Conservation (phyloP, 495 filamentous ascomycete genomes). For the Penicillium angulare region DNA sequence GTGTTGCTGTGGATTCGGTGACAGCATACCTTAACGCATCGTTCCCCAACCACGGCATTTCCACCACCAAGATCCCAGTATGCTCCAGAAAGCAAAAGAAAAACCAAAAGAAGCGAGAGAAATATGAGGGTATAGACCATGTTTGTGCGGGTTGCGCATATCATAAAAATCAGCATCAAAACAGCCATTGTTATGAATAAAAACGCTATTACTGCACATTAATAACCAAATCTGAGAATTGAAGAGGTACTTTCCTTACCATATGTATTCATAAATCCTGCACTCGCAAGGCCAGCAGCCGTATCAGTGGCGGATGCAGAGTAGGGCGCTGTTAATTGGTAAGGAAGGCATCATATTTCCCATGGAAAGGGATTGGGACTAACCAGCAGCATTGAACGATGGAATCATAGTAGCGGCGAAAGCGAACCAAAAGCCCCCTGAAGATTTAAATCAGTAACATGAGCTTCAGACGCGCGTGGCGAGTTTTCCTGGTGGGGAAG, state of each 20-base stretch:
- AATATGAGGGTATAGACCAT: conserved; percentile 9
- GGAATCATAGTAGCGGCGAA: conserved; percentile 16
- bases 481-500: conserved; percentile 48
- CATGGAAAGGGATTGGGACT: background rate
- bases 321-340: conserved; percentile 4
- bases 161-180: conserved; percentile 10
- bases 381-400: conserved; percentile 14
- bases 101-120: conserved; percentile 5
- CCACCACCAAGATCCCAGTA: conserved; percentile 8
- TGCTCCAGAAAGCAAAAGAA: conserved; percentile 1
- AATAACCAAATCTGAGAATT: background rate
- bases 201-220: conserved; percentile 4
- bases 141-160: conserved; percentile 14
- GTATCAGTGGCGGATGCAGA: conserved; percentile 1
- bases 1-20: background rate
- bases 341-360: background rate
- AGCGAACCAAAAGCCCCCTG: conserved; percentile 18
- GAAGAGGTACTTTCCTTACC: background rate
- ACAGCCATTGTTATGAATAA: conserved; percentile 14
- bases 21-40: conserved; percentile 5
- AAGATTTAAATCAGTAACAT: background rate
- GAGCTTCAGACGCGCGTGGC: too few relatives aligned
- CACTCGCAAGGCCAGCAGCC: conserved; percentile 7
- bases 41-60: background rate
- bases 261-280: conserved; percentile 11